Evolutionary conservation across 129 eudicot genomes (phyloP).

Genomic region (Tagetes patula): DNA sequence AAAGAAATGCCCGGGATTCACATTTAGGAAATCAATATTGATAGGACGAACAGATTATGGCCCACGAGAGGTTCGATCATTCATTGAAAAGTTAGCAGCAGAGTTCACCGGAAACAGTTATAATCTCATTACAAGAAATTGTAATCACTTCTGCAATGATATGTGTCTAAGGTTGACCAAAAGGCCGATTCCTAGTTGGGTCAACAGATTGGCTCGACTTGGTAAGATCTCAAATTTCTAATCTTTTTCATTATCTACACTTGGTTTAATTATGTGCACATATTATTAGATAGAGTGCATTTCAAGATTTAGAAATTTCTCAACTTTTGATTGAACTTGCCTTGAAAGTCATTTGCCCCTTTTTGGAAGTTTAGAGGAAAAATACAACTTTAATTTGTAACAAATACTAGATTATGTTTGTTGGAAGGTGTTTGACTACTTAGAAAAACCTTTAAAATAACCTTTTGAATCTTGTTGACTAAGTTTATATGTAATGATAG

Average conservation of each 20-base stretch:
- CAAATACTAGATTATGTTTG: not conserved
- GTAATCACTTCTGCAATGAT: slow-evolving; percentile 95
- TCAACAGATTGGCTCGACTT: slow-evolving; percentile 84
- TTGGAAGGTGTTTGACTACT: slow-evolving; percentile 13
- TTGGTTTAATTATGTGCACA: not conserved
- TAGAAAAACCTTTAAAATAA: slow-evolving; percentile 9
- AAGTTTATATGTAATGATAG: slow-evolving; percentile 6
- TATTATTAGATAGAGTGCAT: not conserved
- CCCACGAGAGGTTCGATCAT: slow-evolving; percentile 60
- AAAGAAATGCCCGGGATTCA: slow-evolving; percentile 83
- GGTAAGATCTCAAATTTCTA: slow-evolving; percentile 49
- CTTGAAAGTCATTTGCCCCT: slow-evolving; percentile 29
- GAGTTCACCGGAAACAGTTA: slow-evolving; percentile 75
- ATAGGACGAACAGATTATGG: slow-evolving; percentile 84
- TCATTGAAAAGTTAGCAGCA: slow-evolving; percentile 70
- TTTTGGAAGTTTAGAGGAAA: slow-evolving; percentile 17
- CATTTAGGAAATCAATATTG: slow-evolving; percentile 84
- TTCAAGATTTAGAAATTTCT: slow-evolving; percentile 15
- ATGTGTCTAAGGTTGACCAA: slow-evolving; percentile 60
- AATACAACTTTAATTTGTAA: slow-evolving; percentile 20
- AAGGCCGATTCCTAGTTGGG: slow-evolving; percentile 89
- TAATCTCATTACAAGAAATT: slow-evolving; percentile 78
- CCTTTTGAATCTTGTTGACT: slow-evolving; percentile 17
- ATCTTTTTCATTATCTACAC: slow-evolving; percentile 5
- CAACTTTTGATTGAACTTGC: slow-evolving; percentile 23